Base-by-base conservation (phyloP, 441 rosid genomes). In the Hura crepitans region DNA sequence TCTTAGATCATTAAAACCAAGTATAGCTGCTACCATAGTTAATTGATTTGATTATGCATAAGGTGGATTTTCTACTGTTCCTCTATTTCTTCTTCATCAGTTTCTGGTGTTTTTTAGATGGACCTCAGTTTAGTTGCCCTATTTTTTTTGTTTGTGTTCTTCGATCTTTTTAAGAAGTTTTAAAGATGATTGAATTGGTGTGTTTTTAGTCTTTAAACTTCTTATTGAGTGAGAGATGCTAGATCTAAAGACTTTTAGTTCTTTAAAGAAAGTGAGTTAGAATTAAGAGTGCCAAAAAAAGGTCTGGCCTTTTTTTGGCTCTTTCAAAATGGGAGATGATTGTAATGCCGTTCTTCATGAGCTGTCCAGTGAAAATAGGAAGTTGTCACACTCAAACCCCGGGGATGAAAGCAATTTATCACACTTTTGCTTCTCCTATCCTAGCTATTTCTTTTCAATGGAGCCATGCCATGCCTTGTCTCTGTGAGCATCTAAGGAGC, bases 31-130 rank as follows among this genome's bases (percentile, higher is more conserved):
- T n/a, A n/a, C n/a, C n/a, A n/a, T n/a, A n/a, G n/a, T n/a, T n/a
- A n/a, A n/a, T n/a, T n/a, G n/a, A n/a, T n/a, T n/a, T n/a, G n/a
- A n/a, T n/a, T n/a, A n/a, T n/a, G n/a, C n/a, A n/a, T n/a, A n/a
- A n/a, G n/a, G n/a, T n/a, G n/a, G n/a, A n/a, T n/a, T n/a, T n/a
- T n/a, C n/a, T n/a, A n/a, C n/a, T n/a, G n/a, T n/a, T n/a, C 35
- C 69, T 5, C 67, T 60, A 42, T 42, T 77, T 75, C 67, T 42
- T 50, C 75, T 62, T 65, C 75, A 61, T 55, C 67, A 7, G 17
- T 68, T 74, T 74, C 58, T 59, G 46, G 58, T 66, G 49, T 18
- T 37, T 67, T 50, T 23, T 30, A 45, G 64, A 58, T 17, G 51
- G 51, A 37, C 69, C 37, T 59, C 55, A 67, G 27, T 57, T 53